These are phyloP conservation scores for Pleurotus sapidus DNA, from an alignment of 768 basidiomycete genomes.

Conservation along the genomic window DNA sequence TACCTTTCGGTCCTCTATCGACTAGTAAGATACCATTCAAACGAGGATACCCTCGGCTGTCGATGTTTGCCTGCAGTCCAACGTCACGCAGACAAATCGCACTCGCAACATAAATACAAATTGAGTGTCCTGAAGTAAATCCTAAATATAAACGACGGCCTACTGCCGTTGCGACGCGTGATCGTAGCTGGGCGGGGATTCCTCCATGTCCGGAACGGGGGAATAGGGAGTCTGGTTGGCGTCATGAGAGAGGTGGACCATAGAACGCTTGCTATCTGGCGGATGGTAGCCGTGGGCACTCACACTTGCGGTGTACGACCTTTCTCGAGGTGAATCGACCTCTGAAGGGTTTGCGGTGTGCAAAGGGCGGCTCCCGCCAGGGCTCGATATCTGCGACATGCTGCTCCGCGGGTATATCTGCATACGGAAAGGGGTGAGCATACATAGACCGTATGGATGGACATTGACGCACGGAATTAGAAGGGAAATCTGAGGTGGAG, in stretches of 20 bases:
- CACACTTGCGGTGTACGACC: neutral
- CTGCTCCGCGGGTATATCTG: neutral
- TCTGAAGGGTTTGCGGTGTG: neutral
- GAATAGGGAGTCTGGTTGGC: neutral
- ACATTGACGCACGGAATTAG: neutral
- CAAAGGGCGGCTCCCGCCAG: neutral
- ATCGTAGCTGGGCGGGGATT: neutral
- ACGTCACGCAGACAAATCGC: too few species aligned
- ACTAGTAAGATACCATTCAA: too few species aligned
- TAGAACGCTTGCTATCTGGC: neutral
- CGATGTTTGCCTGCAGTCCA: too few species aligned
- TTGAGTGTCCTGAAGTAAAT: neutral
- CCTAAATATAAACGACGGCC: neutral
- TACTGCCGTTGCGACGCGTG: neutral
- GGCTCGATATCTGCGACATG: neutral
- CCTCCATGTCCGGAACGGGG: neutral
- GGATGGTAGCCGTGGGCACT: neutral
- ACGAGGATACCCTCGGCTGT: too few species aligned
- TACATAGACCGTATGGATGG: neutral
- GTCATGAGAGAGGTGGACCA: neutral
- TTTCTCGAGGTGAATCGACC: neutral
- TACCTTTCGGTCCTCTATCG: too few species aligned
- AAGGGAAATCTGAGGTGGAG: neutral
- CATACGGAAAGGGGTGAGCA: neutral
- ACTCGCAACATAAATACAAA: too few species aligned